These are phyloP conservation scores for Pogostemon cablin DNA, from an alignment of 257 asterid genomes.

Conservation along the genomic window DNA sequence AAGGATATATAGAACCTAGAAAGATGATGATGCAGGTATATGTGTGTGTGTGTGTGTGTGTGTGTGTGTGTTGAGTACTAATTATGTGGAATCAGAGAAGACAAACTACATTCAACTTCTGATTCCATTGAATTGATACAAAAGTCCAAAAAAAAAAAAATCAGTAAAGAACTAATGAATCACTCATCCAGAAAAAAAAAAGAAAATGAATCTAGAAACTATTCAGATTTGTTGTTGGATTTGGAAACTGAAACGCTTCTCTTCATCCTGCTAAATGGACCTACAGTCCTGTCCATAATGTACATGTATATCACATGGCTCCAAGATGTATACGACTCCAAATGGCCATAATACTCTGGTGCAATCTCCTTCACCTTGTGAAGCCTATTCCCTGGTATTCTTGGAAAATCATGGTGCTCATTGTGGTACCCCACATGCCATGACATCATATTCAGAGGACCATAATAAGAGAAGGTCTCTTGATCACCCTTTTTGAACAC, in stretches of 20 bases:
- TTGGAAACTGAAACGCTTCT: constrained; percentile 51
- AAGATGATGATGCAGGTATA: neutral
- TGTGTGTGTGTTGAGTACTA: neutral
- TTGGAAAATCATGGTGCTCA: constrained; percentile 97
- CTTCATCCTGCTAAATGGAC: constrained; percentile 95
- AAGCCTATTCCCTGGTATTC: constrained; percentile 88
- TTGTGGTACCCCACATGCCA: constrained; percentile 96
- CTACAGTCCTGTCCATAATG: constrained; percentile 70
- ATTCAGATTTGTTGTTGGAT: constrained; percentile 51
- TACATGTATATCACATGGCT: constrained; percentile 89
- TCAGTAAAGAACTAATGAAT: constrained; percentile 20
- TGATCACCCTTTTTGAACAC: constrained; percentile 66
- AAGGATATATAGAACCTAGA: too few species aligned
- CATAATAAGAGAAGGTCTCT: constrained; percentile 89
- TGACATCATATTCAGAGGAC: constrained; percentile 83
- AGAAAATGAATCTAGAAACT: constrained; percentile 29
- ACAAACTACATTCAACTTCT: neutral
- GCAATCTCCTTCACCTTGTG: constrained; percentile 94
- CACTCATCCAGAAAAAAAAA: constrained; percentile 19
- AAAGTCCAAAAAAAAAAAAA: constrained; percentile 4
- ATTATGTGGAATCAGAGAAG: neutral
- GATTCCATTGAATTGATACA: neutral
- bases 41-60: neutral
- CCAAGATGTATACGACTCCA: constrained; percentile 81
- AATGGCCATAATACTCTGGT: constrained; percentile 65